Conservation (phyloP, 805 yeast genomes). For the Grigorovia yakushimaensis region DNA sequence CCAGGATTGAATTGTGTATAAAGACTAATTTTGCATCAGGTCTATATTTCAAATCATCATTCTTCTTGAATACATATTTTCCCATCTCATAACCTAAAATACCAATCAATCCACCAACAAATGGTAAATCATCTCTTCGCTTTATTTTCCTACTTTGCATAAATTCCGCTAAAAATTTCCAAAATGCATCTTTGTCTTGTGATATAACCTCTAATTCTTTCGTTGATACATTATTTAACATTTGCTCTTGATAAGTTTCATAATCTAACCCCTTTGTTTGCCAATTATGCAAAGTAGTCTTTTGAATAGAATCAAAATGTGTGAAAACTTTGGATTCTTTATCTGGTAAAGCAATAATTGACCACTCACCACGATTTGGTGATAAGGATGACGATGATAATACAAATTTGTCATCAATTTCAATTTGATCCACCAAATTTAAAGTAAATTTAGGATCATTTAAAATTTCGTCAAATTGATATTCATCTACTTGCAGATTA, state of each 20-base stretch:
- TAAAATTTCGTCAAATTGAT: constrained; percentile 2
- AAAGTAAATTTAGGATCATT: constrained; percentile 27
- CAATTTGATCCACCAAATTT: constrained; percentile 43
- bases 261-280: constrained; percentile 13
- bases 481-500: neutral
- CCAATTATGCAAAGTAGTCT: constrained; percentile 25
- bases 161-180: constrained; percentile 20
- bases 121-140: constrained; percentile 42
- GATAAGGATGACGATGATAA: constrained; percentile 56
- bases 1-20: constrained; percentile 53
- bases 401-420: constrained; percentile 34
- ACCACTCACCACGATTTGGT: constrained; percentile 56
- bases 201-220: constrained; percentile 8
- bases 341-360: constrained; percentile 69
- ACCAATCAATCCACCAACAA: constrained; percentile 88
- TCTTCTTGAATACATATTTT: constrained; percentile 34
- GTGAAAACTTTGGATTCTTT: constrained; percentile 37
- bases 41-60: constrained; percentile 19
- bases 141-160: constrained; percentile 14
- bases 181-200: constrained; percentile 21
- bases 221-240: neutral
- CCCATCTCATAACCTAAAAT: constrained; percentile 85
- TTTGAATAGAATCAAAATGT: constrained; percentile 45
- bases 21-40: constrained; percentile 74
- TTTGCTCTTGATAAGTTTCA: neutral